A percentile compares a stretch with the other conserved stretches of the same genome.
These are phyloP conservation scores for Fomitiporia mediterranea DNA, from an alignment of 1,284 basidiomycete species.

Conservation along the genomic window DNA sequence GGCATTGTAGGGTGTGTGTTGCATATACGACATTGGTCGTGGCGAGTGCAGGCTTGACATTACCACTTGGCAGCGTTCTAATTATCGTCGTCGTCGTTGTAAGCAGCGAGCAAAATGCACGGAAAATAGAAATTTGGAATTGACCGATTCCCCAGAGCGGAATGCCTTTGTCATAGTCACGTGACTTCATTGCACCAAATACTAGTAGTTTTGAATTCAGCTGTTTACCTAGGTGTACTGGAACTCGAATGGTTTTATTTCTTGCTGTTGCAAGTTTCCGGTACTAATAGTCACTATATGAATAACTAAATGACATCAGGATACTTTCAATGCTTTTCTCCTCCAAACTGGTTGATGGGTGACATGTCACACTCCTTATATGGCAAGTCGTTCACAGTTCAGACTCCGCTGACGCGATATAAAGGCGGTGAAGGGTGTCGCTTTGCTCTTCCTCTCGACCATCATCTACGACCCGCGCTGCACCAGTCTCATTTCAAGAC, in stretches of 20 bases:
- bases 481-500: not conserved
- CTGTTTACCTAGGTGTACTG: too few species aligned
- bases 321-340: too few species aligned
- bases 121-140: not conserved
- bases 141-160: not conserved
- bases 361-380: too few species aligned
- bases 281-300: too few species aligned
- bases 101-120: not conserved
- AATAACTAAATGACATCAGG: too few species aligned
- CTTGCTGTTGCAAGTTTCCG: too few species aligned
- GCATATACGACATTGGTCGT: slow-evolving; percentile 17
- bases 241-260: too few species aligned
- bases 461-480: slow-evolving; percentile 7
- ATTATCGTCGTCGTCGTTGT: not conserved
- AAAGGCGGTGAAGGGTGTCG: not conserved
- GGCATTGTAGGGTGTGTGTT: slow-evolving; percentile 13
- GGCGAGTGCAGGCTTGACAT: slow-evolving; percentile 14
- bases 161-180: not conserved
- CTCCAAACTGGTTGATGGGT: too few species aligned
- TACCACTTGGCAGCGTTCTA: not conserved
- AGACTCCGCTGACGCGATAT: slow-evolving; percentile 8
- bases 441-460: not conserved
- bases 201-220: too few species aligned
- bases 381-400: too few species aligned
- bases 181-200: not conserved